A percentile compares a stretch with the other conserved stretches of the same genome.
These are phyloP conservation scores for Arabidopsis thaliana DNA, from an alignment of 345 rosid genomes.

Conservation along the genomic window TAIR10.1 NC_003076.8:860001-860500, in stretches of 20 bases:
- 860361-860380: conserved; percentile 44
- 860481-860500: conserved; percentile 16
- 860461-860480: conserved; percentile 30
- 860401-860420: conserved; percentile 9
- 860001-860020: conserved; percentile 26
- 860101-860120: conserved; percentile 60
- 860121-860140: conserved; percentile 65
- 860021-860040: conserved; percentile 34
- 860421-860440: not conserved
- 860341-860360: conserved; percentile 42
- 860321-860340: conserved; percentile 55
- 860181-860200: conserved; percentile 60
- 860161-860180: conserved; percentile 89
- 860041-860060: not conserved
- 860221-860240: conserved; percentile 7
- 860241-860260: conserved; percentile 6
- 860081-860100: conserved; percentile 74
- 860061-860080: conserved; percentile 36
- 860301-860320: conserved; percentile 53
- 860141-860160: conserved; percentile 57
- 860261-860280: not conserved
- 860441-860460: conserved; percentile 14
- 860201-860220: conserved; percentile 27
- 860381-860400: conserved; percentile 11
- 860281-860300: not conserved